These are phyloP conservation scores for Fonsecaea pedrosoi DNA, from an alignment of 2,329 filamentous ascomycete species.

Conservation along the genomic window DNA sequence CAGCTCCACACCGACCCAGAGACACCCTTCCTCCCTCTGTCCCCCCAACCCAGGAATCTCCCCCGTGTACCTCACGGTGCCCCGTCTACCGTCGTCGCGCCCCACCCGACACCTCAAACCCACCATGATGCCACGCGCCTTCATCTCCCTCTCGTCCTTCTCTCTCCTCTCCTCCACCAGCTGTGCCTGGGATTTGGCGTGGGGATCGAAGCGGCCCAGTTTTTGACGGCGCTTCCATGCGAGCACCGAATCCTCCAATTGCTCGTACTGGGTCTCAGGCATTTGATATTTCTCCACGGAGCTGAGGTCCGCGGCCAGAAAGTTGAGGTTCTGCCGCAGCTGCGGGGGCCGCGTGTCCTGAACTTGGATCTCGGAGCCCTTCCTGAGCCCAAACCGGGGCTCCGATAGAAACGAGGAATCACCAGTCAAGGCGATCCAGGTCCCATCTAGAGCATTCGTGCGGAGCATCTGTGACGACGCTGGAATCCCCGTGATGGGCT, in stretches of 20 bases:
- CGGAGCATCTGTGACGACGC: conserved; percentile 77
- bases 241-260: conserved; percentile 83
- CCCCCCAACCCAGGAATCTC: conserved; percentile 44
- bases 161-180: conserved; percentile 72
- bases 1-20: conserved; percentile 53
- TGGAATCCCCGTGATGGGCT: conserved; percentile 91
- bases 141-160: conserved; percentile 65
- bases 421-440: conserved; percentile 27
- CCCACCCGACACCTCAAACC: conserved; percentile 71
- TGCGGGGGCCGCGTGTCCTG: conserved; percentile 57
- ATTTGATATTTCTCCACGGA: conserved; percentile 88
- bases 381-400: conserved; percentile 44
- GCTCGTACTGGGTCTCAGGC: conserved; percentile 83
- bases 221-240: conserved; percentile 96
- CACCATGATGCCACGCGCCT: conserved; percentile 69
- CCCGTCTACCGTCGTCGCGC: conserved; percentile 71
- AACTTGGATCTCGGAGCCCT: conserved; percentile 54
- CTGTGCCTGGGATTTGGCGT: conserved; percentile 72
- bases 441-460: conserved; percentile 59
- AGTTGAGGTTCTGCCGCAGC: conserved; percentile 75
- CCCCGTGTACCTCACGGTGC: conserved; percentile 56
- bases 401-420: conserved; percentile 31
- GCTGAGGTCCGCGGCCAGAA: conserved; percentile 70
- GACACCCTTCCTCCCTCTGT: conserved; percentile 37
- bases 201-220: conserved; percentile 93